phyloP scores from a whole-genome alignment of 2,329 filamentous ascomycete species.

The Iodosphaeria phyllophila region DNA sequence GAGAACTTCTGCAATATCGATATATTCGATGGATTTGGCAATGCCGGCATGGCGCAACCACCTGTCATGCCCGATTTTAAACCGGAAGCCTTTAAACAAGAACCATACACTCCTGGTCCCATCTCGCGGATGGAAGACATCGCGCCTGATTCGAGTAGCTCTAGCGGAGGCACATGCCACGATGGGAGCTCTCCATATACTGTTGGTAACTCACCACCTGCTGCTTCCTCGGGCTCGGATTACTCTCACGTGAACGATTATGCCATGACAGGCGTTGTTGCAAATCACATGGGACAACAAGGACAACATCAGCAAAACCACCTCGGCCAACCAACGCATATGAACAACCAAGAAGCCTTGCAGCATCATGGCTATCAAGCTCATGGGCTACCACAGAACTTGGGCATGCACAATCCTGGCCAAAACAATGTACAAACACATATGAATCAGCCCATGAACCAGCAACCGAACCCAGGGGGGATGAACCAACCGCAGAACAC shows the following conservation, averaged over 20 bases:
- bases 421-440: constrained; percentile 14
- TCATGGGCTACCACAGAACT: constrained; percentile 14
- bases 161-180: no score
- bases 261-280: no score
- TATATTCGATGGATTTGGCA: constrained; percentile 49
- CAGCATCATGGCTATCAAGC: constrained; percentile 6
- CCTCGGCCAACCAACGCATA: constrained; percentile 15
- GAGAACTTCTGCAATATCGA: constrained; percentile 35
- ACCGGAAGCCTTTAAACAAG: constrained; percentile 17
- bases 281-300: no score
- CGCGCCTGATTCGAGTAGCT: constrained; percentile 18
- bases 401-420: constrained; percentile 15
- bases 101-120: constrained; percentile 13
- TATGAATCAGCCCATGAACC: constrained; percentile 11
- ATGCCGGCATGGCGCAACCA: constrained; percentile 38
- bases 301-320: constrained; percentile 1
- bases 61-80: constrained; percentile 27
- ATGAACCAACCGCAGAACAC: constrained; percentile 14
- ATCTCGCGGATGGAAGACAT: constrained; percentile 22
- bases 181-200: no score
- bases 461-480: constrained; percentile 12
- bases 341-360: constrained; percentile 12
- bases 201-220: constrained; percentile 31
- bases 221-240: constrained; percentile 33
- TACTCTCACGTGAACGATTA: constrained; percentile 27